phyloP scores from a whole-genome alignment of 306 rosid species.

The Vigna angularis region DNA sequence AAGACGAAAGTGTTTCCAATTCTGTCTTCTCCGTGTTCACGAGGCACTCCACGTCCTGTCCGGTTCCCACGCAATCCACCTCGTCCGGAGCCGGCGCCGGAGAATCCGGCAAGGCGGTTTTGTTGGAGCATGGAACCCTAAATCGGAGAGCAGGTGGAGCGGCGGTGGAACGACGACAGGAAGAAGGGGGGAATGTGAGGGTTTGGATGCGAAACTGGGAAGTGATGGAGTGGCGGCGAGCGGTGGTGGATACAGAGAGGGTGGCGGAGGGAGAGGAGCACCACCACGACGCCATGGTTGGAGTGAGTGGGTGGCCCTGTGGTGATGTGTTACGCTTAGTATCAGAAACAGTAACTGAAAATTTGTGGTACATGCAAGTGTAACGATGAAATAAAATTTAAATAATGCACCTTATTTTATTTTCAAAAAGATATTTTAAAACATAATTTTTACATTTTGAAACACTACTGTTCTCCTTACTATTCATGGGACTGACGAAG shows the following conservation, averaged over 20 bases:
- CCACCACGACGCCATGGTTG: conserved; percentile 45
- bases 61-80: conserved; percentile 72
- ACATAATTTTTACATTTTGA: no score
- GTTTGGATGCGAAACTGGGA: conserved; percentile 12
- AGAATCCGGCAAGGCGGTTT: conserved; percentile 17
- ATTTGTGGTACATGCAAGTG: conserved; percentile 9
- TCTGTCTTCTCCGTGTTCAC: conserved; percentile 26
- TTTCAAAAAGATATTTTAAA: no score
- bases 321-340: not conserved
- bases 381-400: no score
- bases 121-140: conserved; percentile 41
- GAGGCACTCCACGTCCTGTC: conserved; percentile 70
- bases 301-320: conserved; percentile 14
- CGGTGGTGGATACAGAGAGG: not conserved
- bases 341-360: not conserved
- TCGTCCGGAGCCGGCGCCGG: conserved; percentile 29
- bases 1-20: not conserved
- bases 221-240: conserved; percentile 28
- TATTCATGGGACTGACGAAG: no score
- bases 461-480: no score
- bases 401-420: no score
- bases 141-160: conserved; percentile 32
- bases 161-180: conserved; percentile 5
- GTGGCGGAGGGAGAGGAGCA: conserved; percentile 40
- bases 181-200: conserved; percentile 20